Conservation (phyloP, 176 grass and related monocot species). For the Panicum miliaceum region DNA sequence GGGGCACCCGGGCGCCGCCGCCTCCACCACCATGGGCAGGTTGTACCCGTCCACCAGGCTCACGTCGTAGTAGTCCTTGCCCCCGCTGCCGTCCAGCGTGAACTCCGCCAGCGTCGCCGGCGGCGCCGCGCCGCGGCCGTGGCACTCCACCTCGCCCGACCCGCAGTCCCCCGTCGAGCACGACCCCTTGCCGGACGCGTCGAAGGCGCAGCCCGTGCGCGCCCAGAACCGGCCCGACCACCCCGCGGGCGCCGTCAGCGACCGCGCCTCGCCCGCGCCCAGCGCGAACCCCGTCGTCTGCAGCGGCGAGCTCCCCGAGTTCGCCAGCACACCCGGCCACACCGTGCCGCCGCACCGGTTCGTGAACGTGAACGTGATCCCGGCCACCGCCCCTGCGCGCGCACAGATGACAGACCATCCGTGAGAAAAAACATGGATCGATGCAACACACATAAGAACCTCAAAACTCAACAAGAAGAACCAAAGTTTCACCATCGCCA, state of each 20-base stretch:
- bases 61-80: slow-evolving; percentile 95
- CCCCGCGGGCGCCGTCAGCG: slow-evolving; percentile 60
- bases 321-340: slow-evolving; percentile 88
- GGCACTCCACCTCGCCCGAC: slow-evolving; percentile 75
- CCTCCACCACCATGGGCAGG: slow-evolving; percentile 75
- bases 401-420: background rate
- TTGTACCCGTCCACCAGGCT: slow-evolving; percentile 98
- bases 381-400: slow-evolving; percentile 40
- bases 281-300: slow-evolving; percentile 82
- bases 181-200: slow-evolving; percentile 49
- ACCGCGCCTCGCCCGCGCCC: slow-evolving; percentile 51
- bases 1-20: slow-evolving; percentile 51
- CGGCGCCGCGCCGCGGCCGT: slow-evolving; percentile 60
- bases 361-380: slow-evolving; percentile 81
- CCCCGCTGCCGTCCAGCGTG: slow-evolving; percentile 59
- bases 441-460: background rate
- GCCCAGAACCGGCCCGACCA: slow-evolving; percentile 98
- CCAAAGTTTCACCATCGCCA: slow-evolving; percentile 9
- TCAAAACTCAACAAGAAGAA: background rate
- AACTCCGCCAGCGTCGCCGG: slow-evolving; percentile 87
- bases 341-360: slow-evolving; percentile 84
- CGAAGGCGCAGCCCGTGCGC: slow-evolving; percentile 83
- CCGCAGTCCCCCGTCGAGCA: slow-evolving; percentile 92
- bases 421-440: background rate
- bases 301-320: slow-evolving; percentile 74